Base-by-base conservation (phyloP, 208 protist species). In the Acanthamoeba triangularis region DNA sequence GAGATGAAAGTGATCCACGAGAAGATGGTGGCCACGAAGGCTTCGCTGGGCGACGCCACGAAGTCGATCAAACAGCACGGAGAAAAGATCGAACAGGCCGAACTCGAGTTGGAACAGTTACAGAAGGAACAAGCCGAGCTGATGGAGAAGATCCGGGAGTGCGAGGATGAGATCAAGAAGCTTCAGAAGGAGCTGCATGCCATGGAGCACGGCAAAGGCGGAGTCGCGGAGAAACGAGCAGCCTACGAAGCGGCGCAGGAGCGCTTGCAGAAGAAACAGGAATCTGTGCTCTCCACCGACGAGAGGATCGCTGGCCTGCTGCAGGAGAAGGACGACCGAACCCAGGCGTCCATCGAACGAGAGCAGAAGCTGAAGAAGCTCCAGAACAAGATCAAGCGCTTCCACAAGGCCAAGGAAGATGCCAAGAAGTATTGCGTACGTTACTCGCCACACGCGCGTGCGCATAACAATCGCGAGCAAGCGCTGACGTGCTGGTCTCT, bases 91-190 rank as follows among this genome's bases (percentile, higher is more conserved):
- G 91, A 97, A 23, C 80, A 95, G 28, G 63, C 96, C 30, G 74
- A 97, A 25, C 37, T 84, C 0, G 96, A 98, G 67, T 94, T 97
- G 65, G 87, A 96, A 23, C 65, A 95, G 49, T 33, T 96, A 54
- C 52, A 54, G 5, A 90, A 72, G 16, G 92, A 97, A 11, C 95
- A 20, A 33, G 54, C 56, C 28, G 28, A 65, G 7, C 94, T 59
- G 54, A 72, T 56, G 92, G 94, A 92, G 23, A 97, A 88, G 44
- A 63, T 97, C 25, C 67, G 20, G 7, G 52, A 52, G 33, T 87
- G 98, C 11, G 90, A 96, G 76, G 96, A 90, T 47, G 95, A 98
- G 67, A 63, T 99, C 3, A 93, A 67, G 16, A 47, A 94, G 35
- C 94, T 97, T 41, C 35, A 97, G 44, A 54, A 37, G 30, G 85